A percentile compares a stretch with the other conserved stretches of the same genome.
phyloP scores from a whole-genome alignment of 1,284 basidiomycete species.

The Fomitopsis palustris region DNA sequence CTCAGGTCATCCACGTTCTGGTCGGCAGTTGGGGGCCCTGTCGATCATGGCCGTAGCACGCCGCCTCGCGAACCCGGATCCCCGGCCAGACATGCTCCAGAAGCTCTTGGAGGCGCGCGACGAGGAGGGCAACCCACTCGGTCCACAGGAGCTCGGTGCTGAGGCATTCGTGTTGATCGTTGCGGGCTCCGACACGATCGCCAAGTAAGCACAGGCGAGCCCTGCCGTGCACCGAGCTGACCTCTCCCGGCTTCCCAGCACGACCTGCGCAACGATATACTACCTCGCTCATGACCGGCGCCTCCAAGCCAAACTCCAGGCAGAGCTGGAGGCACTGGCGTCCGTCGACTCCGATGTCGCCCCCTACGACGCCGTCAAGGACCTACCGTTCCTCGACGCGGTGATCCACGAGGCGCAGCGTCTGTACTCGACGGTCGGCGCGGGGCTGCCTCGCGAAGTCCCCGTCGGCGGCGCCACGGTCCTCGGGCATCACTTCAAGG shows the following conservation, averaged over 20 bases:
- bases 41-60: slow-evolving; percentile 19
- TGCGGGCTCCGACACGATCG: slow-evolving; percentile 30
- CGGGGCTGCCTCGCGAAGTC: slow-evolving; percentile 24
- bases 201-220: not conserved
- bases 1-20: slow-evolving; percentile 15
- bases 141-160: slow-evolving; percentile 23
- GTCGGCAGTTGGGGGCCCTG: slow-evolving; percentile 18
- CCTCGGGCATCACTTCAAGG: slow-evolving; percentile 15
- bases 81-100: slow-evolving; percentile 27
- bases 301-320: slow-evolving; percentile 20
- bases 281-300: slow-evolving; percentile 14
- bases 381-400: slow-evolving; percentile 23
- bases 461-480: slow-evolving; percentile 18
- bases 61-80: slow-evolving; percentile 13
- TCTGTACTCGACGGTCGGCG: slow-evolving; percentile 17
- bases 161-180: slow-evolving; percentile 32
- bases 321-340: slow-evolving; percentile 17
- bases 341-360: slow-evolving; percentile 15
- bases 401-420: slow-evolving; percentile 25
- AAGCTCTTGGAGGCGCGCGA: slow-evolving; percentile 22
- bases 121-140: slow-evolving; percentile 6
- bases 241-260: too few species aligned
- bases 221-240: not conserved
- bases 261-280: slow-evolving; percentile 15
- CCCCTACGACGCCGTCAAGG: slow-evolving; percentile 17